Conservation (phyloP, 2,329 filamentous ascomycete species). For the Cytospora mali region DNA sequence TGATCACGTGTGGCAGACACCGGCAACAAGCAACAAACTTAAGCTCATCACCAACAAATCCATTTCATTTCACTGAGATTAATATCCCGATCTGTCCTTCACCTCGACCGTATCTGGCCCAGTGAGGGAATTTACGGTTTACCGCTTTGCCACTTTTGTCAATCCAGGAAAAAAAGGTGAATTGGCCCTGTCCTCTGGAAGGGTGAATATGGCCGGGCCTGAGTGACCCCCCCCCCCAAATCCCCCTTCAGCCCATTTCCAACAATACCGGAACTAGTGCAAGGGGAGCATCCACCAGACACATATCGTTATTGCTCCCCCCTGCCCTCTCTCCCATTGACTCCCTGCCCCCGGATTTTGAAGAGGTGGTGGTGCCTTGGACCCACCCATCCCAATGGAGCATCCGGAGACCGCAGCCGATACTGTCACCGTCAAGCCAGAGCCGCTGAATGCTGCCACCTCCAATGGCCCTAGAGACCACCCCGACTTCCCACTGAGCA, state of each 20-base stretch:
- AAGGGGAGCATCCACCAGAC: not conserved
- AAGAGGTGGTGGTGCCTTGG: not conserved
- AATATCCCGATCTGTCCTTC: not conserved
- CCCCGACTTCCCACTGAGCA: constrained; percentile 12
- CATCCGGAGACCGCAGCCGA: constrained; percentile 14
- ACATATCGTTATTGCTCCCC: not conserved
- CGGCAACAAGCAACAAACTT: not conserved
- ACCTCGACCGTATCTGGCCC: not conserved
- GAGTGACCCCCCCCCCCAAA: not conserved
- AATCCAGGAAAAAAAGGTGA: not conserved
- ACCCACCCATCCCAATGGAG: constrained; percentile 19
- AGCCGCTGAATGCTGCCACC: constrained; percentile 3
- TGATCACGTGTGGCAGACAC: not conserved
- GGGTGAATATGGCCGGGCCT: not conserved
- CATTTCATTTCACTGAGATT: too few species aligned
- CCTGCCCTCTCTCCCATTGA: too few species aligned
- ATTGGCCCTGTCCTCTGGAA: not conserved
- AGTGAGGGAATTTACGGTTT: not conserved
- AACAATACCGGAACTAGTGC: not conserved
- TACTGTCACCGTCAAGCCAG: constrained; percentile 26
- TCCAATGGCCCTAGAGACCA: not conserved
- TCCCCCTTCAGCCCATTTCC: not conserved
- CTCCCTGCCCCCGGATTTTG: not conserved
- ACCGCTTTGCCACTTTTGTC: not conserved
- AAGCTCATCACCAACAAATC: too few species aligned